These are phyloP conservation scores for Malassezia arunalokei DNA, from an alignment of 1,284 basidiomycete species.

Conservation along the genomic window DNA sequence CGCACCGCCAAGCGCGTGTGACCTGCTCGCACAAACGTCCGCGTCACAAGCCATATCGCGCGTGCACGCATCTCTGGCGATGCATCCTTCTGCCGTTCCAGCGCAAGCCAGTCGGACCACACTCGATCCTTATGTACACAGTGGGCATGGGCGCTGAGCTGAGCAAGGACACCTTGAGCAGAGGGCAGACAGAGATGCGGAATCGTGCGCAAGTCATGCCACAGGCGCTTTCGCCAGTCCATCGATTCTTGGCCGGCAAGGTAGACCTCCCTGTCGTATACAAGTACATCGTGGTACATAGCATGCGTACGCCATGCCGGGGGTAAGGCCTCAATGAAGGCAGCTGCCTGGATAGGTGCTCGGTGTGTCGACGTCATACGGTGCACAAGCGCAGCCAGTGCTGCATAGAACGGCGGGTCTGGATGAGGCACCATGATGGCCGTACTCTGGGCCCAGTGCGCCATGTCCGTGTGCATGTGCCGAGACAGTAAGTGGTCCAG, in stretches of 20 bases:
- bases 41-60: neutral
- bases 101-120: neutral
- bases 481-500: conserved; percentile 14
- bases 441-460: conserved; percentile 12
- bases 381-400: conserved; percentile 15
- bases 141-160: conserved; percentile 3
- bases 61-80: neutral
- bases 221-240: conserved; percentile 6
- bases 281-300: conserved; percentile 19
- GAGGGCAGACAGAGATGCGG: conserved; percentile 7
- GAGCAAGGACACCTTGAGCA: neutral
- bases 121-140: neutral
- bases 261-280: neutral
- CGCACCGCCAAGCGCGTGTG: conserved; percentile 6
- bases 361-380: conserved; percentile 8
- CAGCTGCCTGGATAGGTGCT: conserved; percentile 12
- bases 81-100: neutral
- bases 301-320: conserved; percentile 8
- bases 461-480: conserved; percentile 16
- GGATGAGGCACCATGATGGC: conserved; percentile 8
- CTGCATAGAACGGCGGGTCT: conserved; percentile 1
- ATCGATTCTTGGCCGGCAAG: neutral
- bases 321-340: conserved; percentile 17
- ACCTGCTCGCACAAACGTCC: conserved; percentile 2
- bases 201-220: conserved; percentile 14